phyloP scores from a whole-genome alignment of 495 filamentous ascomycete species.

The Patellaria atrata region DNA sequence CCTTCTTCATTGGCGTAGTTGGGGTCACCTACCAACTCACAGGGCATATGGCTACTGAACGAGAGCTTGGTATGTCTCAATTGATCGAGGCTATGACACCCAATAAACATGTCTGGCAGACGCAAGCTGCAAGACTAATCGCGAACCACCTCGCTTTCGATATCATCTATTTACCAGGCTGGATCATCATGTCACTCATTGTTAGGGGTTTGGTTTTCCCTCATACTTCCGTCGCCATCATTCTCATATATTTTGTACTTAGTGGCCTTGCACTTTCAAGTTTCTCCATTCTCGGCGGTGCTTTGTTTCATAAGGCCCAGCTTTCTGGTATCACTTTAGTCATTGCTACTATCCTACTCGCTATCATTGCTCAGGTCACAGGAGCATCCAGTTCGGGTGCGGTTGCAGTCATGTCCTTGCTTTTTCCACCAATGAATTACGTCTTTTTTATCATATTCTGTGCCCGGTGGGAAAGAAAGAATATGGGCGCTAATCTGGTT shows the following conservation, averaged over 20 bases:
- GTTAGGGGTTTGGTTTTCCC: constrained; percentile 27
- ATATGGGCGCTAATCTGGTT: constrained; percentile 17
- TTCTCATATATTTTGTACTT: constrained; percentile 30
- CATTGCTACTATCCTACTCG: constrained; percentile 30
- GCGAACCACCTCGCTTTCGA: constrained; percentile 29
- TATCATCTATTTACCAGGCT: constrained; percentile 33
- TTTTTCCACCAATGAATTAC: constrained; percentile 29
- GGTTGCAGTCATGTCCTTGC: constrained; percentile 19
- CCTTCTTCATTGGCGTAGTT: constrained; percentile 59
- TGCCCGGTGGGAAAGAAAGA: constrained; percentile 22
- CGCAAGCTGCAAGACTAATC: constrained; percentile 25
- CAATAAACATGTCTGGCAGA: constrained; percentile 24
- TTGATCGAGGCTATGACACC: constrained; percentile 32
- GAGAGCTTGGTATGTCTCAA: constrained; percentile 28
- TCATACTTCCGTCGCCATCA: constrained; percentile 25
- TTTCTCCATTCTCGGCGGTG: constrained; percentile 30
- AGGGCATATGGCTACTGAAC: constrained; percentile 29
- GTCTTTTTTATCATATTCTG: constrained; percentile 28
- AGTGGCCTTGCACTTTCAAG: constrained; percentile 28
- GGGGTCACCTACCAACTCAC: constrained; percentile 55
- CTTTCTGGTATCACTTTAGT: constrained; percentile 32
- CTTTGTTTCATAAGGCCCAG: constrained; percentile 34
- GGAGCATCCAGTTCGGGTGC: constrained; percentile 22
- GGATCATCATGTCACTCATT: constrained; percentile 30
- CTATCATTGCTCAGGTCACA: constrained; percentile 31